phyloP scores from a whole-genome alignment of 495 filamentous ascomycete genomes.

The Hyaloscypha bicolor region DNA sequence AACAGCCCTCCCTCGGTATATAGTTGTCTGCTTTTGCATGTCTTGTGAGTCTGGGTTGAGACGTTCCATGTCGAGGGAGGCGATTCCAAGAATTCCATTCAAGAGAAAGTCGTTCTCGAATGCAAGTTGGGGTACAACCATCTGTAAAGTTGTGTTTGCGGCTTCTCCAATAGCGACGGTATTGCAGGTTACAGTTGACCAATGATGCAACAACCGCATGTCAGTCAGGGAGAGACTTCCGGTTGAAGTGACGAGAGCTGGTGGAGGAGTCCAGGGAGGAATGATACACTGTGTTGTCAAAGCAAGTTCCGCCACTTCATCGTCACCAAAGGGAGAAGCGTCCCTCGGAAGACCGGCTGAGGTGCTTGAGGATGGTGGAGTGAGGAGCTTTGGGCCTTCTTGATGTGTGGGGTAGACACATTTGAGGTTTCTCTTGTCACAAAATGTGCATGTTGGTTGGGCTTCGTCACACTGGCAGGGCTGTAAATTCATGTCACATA shows the following conservation, averaged over 20 bases:
- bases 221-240: slow-evolving; percentile 20
- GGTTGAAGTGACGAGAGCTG: slow-evolving; percentile 22
- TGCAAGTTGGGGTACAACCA: slow-evolving; percentile 48
- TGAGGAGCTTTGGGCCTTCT: background rate
- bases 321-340: background rate
- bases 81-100: slow-evolving; percentile 48
- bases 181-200: slow-evolving; percentile 20
- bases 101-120: slow-evolving; percentile 52
- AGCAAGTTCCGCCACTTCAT: background rate
- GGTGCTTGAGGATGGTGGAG: background rate
- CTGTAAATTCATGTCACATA: background rate
- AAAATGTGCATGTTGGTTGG: slow-evolving; percentile 48
- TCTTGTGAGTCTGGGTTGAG: slow-evolving; percentile 31
- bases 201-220: slow-evolving; percentile 27
- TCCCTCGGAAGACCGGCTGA: background rate
- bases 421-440: slow-evolving; percentile 43
- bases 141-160: slow-evolving; percentile 39
- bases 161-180: slow-evolving; percentile 13
- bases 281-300: background rate
- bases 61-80: slow-evolving; percentile 45
- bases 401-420: slow-evolving; percentile 31
- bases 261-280: slow-evolving; percentile 6
- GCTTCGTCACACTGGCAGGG: slow-evolving; percentile 49
- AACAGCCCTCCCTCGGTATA: slow-evolving; percentile 46
- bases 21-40: slow-evolving; percentile 29